Conservation (phyloP, 768 basidiomycete genomes). For the Podaxis rugospora region DNA sequence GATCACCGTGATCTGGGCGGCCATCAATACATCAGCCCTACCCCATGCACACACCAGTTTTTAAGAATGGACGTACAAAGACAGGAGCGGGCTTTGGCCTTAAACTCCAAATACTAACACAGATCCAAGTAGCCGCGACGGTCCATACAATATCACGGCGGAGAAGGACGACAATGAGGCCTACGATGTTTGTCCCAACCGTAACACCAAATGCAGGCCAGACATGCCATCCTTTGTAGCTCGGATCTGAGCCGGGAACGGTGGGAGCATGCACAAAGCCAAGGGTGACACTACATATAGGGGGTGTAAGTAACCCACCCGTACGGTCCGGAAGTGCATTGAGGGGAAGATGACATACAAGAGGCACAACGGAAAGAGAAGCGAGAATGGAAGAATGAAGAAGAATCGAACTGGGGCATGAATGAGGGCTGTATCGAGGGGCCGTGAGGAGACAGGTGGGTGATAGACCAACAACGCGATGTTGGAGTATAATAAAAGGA, state of each 20-base stretch:
- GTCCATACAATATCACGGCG: slow-evolving; percentile 73
- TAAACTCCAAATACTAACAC: slow-evolving; percentile 57
- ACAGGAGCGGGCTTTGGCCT: slow-evolving; percentile 62
- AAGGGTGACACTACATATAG: slow-evolving; percentile 54
- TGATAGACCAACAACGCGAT: slow-evolving; percentile 74
- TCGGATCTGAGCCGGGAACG: slow-evolving; percentile 39
- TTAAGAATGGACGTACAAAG: slow-evolving; percentile 40
- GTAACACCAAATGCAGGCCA: slow-evolving; percentile 75
- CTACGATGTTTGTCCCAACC: slow-evolving; percentile 56
- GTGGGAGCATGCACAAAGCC: slow-evolving; percentile 53
- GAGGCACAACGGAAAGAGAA: slow-evolving; percentile 56
- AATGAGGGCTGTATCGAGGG: slow-evolving; percentile 77
- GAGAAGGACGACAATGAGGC: slow-evolving; percentile 49
- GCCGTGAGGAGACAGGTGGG: slow-evolving; percentile 49
- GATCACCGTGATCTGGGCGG: slow-evolving; percentile 49
- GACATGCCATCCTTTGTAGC: slow-evolving; percentile 54
- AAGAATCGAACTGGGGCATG: slow-evolving; percentile 85
- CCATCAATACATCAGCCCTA: not conserved
- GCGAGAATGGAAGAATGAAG: slow-evolving; percentile 44
- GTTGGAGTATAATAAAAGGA: slow-evolving; percentile 77
- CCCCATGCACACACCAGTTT: not conserved
- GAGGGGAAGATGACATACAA: slow-evolving; percentile 39
- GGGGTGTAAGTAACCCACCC: not conserved
- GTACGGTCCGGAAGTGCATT: too few species aligned
- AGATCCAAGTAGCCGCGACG: slow-evolving; percentile 70